These are phyloP conservation scores for Exophiala lecanii-corni DNA, from an alignment of 2,329 filamentous ascomycete genomes.

Conservation along the genomic window DNA sequence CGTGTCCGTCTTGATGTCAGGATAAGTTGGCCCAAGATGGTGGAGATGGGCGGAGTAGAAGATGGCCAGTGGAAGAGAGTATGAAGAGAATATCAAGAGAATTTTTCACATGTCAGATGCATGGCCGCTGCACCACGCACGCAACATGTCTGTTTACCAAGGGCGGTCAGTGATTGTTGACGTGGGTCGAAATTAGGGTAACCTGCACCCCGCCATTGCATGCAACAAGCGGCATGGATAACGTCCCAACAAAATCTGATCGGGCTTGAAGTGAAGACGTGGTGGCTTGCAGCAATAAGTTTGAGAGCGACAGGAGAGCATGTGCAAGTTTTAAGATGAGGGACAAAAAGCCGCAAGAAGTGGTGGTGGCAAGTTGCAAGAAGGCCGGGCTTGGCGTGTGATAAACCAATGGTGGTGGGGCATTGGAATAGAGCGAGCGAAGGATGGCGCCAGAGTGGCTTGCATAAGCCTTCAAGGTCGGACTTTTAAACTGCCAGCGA, in stretches of 20 bases:
- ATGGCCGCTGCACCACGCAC: background rate
- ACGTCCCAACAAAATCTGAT: background rate
- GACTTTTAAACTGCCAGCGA: too few species aligned
- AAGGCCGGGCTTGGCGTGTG: too few species aligned
- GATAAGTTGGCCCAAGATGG: background rate
- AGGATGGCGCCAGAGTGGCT: constrained; percentile 4
- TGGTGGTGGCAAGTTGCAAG: background rate
- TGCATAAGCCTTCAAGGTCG: background rate
- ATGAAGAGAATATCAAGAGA: too few species aligned
- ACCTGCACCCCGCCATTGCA: constrained; percentile 1
- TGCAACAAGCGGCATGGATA: background rate
- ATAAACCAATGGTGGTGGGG: too few species aligned
- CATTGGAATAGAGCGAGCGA: too few species aligned
- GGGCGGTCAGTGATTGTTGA: background rate
- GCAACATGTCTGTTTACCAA: background rate
- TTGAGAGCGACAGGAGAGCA: background rate
- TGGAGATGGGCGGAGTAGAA: too few species aligned
- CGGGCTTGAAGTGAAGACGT: background rate
- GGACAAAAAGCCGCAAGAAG: background rate
- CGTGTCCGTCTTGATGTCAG: background rate
- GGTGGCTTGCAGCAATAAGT: background rate
- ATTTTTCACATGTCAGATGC: background rate
- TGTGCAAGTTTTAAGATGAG: constrained; percentile 1
- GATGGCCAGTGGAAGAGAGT: too few species aligned
- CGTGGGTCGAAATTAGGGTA: background rate